Evolutionary conservation across 2,329 filamentous ascomycete species (phyloP).

Genomic region (Stachybotrys echinatus): DNA sequence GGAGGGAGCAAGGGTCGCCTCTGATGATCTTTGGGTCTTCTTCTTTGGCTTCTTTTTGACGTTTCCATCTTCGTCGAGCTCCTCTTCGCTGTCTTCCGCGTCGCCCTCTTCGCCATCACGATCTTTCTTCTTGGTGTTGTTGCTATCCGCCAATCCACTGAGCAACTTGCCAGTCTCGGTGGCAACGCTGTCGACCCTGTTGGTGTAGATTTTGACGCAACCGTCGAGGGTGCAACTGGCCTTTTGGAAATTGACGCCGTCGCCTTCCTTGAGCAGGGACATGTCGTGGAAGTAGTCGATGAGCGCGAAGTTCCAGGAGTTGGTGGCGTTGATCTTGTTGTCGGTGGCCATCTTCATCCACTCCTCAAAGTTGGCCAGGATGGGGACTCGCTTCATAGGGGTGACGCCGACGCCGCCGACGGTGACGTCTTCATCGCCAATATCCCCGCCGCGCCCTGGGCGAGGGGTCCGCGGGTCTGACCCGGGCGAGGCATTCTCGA

Average conservation of each 20-base stretch:
- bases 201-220: slow-evolving; percentile 99
- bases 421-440: slow-evolving; percentile 55
- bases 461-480: slow-evolving; percentile 51
- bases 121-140: slow-evolving; percentile 69
- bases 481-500: slow-evolving; percentile 50
- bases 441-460: slow-evolving; percentile 30
- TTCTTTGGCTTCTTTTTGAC: slow-evolving; percentile 63
- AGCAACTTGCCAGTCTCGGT: slow-evolving; percentile 94
- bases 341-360: slow-evolving; percentile 99
- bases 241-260: slow-evolving; percentile 97
- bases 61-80: slow-evolving; percentile 57
- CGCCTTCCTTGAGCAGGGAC: slow-evolving; percentile 92
- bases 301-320: slow-evolving; percentile 99
- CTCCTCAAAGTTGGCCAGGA: slow-evolving; percentile 97
- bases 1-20: slow-evolving; percentile 86
- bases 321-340: slow-evolving; percentile 97
- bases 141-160: slow-evolving; percentile 86
- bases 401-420: slow-evolving; percentile 76
- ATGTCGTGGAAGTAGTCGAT: slow-evolving; percentile 99
- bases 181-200: slow-evolving; percentile 94
- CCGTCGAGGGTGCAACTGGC: slow-evolving; percentile 96
- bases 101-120: slow-evolving; percentile 60
- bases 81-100: slow-evolving; percentile 62
- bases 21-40: slow-evolving; percentile 74
- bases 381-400: slow-evolving; percentile 91